phyloP scores from a whole-genome alignment of 2,329 filamentous ascomycete genomes.

The Endothia cerciana region DNA sequence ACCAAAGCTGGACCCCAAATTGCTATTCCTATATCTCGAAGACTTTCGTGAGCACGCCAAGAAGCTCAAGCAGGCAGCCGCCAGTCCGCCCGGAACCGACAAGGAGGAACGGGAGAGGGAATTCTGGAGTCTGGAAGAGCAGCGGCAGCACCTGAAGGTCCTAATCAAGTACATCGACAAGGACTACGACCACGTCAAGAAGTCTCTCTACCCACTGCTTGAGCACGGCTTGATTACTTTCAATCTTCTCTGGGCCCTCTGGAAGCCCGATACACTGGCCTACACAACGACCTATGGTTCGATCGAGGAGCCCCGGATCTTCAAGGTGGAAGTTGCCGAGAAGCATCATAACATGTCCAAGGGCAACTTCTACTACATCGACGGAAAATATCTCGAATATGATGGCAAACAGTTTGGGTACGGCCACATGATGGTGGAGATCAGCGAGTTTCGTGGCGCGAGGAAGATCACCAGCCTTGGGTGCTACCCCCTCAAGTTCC shows the following conservation, averaged over 20 bases:
- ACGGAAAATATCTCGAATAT: slow-evolving; percentile 82
- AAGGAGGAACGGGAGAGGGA: slow-evolving; percentile 65
- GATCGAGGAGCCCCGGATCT: slow-evolving; percentile 75
- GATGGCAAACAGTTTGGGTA: slow-evolving; percentile 86
- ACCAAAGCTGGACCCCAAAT: slow-evolving; percentile 72
- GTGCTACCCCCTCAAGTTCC: slow-evolving; percentile 79
- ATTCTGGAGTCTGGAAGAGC: slow-evolving; percentile 59
- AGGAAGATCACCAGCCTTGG: slow-evolving; percentile 79
- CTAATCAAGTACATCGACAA: slow-evolving; percentile 51
- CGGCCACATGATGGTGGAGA: slow-evolving; percentile 70
- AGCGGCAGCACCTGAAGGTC: slow-evolving; percentile 69
- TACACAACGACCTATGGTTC: slow-evolving; percentile 79
- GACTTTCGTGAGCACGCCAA: slow-evolving; percentile 70
- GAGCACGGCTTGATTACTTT: slow-evolving; percentile 85
- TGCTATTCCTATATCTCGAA: slow-evolving; percentile 75
- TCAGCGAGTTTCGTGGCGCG: slow-evolving; percentile 77
- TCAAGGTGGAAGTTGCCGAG: slow-evolving; percentile 78
- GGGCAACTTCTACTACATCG: slow-evolving; percentile 76
- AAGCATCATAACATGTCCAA: slow-evolving; percentile 71
- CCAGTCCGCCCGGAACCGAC: slow-evolving; percentile 50
- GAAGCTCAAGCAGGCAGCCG: slow-evolving; percentile 58
- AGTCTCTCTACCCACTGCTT: slow-evolving; percentile 77
- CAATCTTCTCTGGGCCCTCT: slow-evolving; percentile 85
- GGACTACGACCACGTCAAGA: slow-evolving; percentile 79
- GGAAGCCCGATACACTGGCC: slow-evolving; percentile 82